These are phyloP conservation scores for Melastoma candidum DNA, from an alignment of 441 rosid genomes.

Conservation along the genomic window DNA sequence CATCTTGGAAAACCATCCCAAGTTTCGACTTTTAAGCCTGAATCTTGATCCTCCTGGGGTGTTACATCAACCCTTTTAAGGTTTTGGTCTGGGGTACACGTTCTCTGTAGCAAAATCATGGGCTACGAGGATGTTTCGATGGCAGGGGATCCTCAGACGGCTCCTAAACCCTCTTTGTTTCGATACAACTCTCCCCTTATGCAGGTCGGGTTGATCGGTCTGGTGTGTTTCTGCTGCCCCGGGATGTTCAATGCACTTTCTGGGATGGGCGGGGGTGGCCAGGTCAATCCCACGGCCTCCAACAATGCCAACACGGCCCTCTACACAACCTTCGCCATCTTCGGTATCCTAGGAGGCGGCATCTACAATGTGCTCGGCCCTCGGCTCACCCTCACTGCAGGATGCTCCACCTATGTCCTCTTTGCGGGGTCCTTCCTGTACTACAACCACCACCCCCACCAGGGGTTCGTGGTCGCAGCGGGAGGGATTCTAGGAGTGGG, in stretches of 20 bases:
- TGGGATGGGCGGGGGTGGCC: constrained; percentile 98
- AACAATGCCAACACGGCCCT: constrained; percentile 96
- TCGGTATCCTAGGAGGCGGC: constrained; percentile 80
- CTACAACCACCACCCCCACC: constrained; percentile 65
- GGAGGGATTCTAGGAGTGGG: constrained; percentile 73
- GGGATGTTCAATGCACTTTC: constrained; percentile 94
- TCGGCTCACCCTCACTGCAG: constrained; percentile 61
- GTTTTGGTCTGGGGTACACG: too few species aligned
- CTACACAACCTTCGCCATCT: constrained; percentile 73
- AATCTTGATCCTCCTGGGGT: too few species aligned
- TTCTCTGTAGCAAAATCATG: too few species aligned
- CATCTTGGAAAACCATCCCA: too few species aligned
- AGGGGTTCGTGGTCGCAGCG: constrained; percentile 58
- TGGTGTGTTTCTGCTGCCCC: constrained; percentile 94
- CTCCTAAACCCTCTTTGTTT: constrained; percentile 14
- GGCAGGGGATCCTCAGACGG: background rate
- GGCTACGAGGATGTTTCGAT: too few species aligned
- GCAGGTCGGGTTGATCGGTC: constrained; percentile 61
- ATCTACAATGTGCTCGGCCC: constrained; percentile 87
- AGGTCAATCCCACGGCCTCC: constrained; percentile 61
- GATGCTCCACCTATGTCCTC: constrained; percentile 71
- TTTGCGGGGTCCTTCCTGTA: constrained; percentile 88
- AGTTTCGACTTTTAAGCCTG: too few species aligned
- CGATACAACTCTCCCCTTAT: constrained; percentile 69
- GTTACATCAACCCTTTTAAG: too few species aligned